Base-by-base conservation (phyloP, 306 rosid species). In the Adenanthera pavonina region DNA sequence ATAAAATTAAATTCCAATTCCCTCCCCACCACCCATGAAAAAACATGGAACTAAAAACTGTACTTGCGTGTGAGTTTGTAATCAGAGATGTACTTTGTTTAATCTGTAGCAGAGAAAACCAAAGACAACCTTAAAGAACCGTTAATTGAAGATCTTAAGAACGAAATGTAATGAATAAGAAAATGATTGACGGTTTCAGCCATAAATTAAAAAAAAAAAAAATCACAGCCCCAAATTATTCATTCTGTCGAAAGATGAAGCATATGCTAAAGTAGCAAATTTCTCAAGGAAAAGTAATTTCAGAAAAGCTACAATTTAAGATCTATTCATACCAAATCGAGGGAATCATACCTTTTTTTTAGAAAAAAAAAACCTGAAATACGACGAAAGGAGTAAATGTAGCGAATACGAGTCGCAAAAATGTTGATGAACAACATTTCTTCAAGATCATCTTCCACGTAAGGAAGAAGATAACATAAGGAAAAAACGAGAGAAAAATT, bases 401-500 rank as follows among this genome's bases (percentile, higher is more conserved):
- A 76, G 66, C 69, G 76, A 71, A 67, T 36, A 68, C 66, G 67
- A 36, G 65, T 68, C 41, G 36, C 9, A 36, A 72, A 25, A 83
- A 51, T 68, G 85, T 17, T 73, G 74, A 81, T 51, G 56, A 70
- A 78, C 84, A 78, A 78, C 82, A 87, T 87, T 87, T 81, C 43
- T 53, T 61, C n/a, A 65, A 65, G 78, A 77, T 51, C 1, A 72
- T 52, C 25, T 51, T 52, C 43, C 47, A 72, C 10, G 47, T 12
- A 35, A 51, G 9, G 60, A 48, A 60, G 57, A 35, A n/a, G 41
- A 52, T 9, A 15, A 3, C 8, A 40, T 12, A 12, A 44, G 64
- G 14, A 15, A 25, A 73, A 74, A 56, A 20, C 10, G 69, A 54
- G 57, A 72, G 14, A 19, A 48, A 16, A 13, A 72, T 51, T 51